Conservation (phyloP, 2,329 filamentous ascomycete species). For the Pseudocercospora fijiensis region DNA sequence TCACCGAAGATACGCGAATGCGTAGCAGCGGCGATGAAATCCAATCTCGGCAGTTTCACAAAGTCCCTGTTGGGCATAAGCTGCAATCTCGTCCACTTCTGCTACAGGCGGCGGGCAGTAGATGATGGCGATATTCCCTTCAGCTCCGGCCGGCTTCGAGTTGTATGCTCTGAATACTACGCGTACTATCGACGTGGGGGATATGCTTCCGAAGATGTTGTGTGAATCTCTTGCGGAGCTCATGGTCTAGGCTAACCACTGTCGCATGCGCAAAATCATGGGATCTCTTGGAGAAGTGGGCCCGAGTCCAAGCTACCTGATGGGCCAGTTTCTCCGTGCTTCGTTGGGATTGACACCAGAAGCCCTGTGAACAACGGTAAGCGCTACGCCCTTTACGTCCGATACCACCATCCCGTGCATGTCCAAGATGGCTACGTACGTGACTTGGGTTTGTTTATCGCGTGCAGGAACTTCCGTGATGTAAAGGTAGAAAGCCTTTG, state of each 20-base stretch:
- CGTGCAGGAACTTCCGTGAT: not conserved
- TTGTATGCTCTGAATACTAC: too few relatives aligned
- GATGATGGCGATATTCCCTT: not conserved
- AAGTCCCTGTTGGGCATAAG: not conserved
- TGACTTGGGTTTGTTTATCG: too few relatives aligned
- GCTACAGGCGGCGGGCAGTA: not conserved
- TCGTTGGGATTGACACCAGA: not conserved
- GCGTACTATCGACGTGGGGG: too few relatives aligned
- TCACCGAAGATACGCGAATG: too few relatives aligned
- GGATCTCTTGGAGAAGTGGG: not conserved
- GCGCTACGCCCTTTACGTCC: not conserved
- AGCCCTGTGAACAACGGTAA: not conserved
- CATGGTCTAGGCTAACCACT: not conserved
- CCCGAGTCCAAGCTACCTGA: not conserved
- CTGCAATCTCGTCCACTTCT: not conserved
- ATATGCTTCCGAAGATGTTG: too few relatives aligned
- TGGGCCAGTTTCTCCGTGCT: not conserved
- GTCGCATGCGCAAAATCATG: not conserved
- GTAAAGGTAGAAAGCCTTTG: not conserved
- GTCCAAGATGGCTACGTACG: too few relatives aligned
- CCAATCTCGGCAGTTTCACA: too few relatives aligned
- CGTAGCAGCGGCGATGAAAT: too few relatives aligned
- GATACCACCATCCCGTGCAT: not conserved
- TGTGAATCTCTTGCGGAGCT: too few relatives aligned
- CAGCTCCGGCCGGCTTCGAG: too few relatives aligned